Evolutionary conservation across 2,329 filamentous ascomycete species (phyloP).

Genomic region (Nectriaceae sp.): DNA sequence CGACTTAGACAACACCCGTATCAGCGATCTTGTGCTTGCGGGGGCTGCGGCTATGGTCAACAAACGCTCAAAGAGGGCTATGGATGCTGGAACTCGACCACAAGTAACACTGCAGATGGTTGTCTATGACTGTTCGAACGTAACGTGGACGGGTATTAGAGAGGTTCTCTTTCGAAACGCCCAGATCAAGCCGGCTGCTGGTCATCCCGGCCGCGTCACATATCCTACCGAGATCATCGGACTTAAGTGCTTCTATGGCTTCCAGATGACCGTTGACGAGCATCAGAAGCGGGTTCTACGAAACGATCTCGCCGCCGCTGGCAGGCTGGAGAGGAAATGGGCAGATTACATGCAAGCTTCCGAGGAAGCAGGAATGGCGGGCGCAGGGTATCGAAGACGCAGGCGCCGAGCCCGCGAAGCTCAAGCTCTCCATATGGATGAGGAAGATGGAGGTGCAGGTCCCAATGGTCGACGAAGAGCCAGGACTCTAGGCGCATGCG

Average conservation of each 20-base stretch:
- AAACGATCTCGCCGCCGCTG: conserved; percentile 74
- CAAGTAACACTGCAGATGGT: conserved; percentile 71
- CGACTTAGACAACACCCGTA: conserved; percentile 90
- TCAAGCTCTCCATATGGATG: conserved; percentile 75
- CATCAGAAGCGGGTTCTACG: conserved; percentile 83
- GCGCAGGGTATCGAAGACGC: conserved; percentile 67
- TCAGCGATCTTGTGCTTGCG: conserved; percentile 81
- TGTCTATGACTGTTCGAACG: conserved; percentile 87
- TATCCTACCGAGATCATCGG: conserved; percentile 80
- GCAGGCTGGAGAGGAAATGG: conserved; percentile 87
- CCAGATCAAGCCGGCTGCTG: conserved; percentile 60
- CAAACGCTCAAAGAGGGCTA: conserved; percentile 55
- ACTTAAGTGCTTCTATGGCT: conserved; percentile 92
- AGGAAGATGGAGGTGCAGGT: conserved; percentile 68
- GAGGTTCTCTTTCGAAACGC: conserved; percentile 86
- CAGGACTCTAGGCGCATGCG: conserved; percentile 62
- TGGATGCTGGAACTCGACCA: conserved; percentile 44
- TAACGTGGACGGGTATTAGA: conserved; percentile 89
- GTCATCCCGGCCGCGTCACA: conserved; percentile 42
- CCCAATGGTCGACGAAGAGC: conserved; percentile 60
- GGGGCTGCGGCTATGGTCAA: conserved; percentile 84
- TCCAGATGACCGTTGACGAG: conserved; percentile 93
- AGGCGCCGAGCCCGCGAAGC: conserved; percentile 80
- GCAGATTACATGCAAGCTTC: conserved; percentile 90
- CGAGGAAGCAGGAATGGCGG: conserved; percentile 76